Evolutionary conservation across 2,329 filamentous ascomycete species (phyloP).

Genomic region (Didymella pinodella): DNA sequence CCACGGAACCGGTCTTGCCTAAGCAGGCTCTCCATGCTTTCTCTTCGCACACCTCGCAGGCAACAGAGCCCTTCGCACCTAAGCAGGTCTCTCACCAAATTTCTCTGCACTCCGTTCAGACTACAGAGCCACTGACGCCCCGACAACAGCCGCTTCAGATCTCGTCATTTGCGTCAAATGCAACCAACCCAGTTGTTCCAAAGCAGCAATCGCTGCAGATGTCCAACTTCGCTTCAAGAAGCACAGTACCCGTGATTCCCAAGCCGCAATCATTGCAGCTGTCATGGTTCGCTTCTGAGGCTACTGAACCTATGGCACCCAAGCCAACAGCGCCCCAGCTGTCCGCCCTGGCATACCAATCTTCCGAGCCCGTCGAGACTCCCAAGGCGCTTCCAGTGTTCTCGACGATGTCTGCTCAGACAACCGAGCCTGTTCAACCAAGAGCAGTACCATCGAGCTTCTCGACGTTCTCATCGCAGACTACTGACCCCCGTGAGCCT

Average conservation of each 20-base stretch:
- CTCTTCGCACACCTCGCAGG: conserved; percentile 25
- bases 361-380: conserved; percentile 35
- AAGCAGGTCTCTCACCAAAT: conserved; percentile 15
- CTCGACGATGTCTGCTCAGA: conserved; percentile 30
- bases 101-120: conserved; percentile 28
- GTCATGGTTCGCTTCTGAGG: conserved; percentile 31
- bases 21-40: conserved; percentile 18
- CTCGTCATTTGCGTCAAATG: conserved; percentile 29
- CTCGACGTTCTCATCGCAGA: conserved; percentile 33
- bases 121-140: conserved; percentile 31
- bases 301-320: conserved; percentile 34
- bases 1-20: conserved; percentile 27
- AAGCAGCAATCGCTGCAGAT: conserved; percentile 28
- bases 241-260: conserved; percentile 36
- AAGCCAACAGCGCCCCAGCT: conserved; percentile 14
- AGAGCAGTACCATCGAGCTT: conserved; percentile 25
- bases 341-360: conserved; percentile 29
- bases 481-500: conserved; percentile 39
- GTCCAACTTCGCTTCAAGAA: conserved; percentile 32
- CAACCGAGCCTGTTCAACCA: conserved; percentile 32
- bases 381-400: conserved; percentile 25
- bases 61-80: conserved; percentile 15
- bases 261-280: conserved; percentile 22
- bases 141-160: conserved; percentile 28
- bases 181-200: conserved; percentile 29